A percentile compares a stretch with the other conserved stretches of the same genome.
Evolutionary conservation across 2,329 filamentous ascomycete species (phyloP).

Genomic region (Alternaria sp.): DNA sequence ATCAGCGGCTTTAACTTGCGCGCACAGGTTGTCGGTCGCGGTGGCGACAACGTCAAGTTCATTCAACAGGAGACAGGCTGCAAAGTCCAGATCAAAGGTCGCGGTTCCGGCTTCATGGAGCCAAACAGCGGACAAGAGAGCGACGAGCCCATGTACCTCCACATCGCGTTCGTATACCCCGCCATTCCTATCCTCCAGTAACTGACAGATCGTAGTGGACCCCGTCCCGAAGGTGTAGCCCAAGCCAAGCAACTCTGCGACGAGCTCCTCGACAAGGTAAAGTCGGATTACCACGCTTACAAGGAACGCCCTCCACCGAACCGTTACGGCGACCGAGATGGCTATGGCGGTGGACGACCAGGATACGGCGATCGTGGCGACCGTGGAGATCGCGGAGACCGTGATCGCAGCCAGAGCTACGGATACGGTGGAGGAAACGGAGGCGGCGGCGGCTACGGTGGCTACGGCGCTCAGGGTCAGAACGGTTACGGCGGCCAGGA

Average conservation of each 20-base stretch:
- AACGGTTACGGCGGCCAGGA: slow-evolving; percentile 28
- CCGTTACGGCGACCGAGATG: slow-evolving; percentile 52
- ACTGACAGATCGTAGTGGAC: slow-evolving; percentile 66
- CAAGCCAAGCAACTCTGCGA: slow-evolving; percentile 88
- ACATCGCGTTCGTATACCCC: slow-evolving; percentile 75
- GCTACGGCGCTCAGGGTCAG: slow-evolving; percentile 44
- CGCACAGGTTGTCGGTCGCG: slow-evolving; percentile 93
- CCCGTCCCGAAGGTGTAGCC: slow-evolving; percentile 84
- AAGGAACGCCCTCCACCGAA: slow-evolving; percentile 70
- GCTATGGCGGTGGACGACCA: slow-evolving; percentile 38
- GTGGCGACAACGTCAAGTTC: slow-evolving; percentile 95
- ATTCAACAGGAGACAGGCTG: slow-evolving; percentile 96
- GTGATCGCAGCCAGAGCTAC: slow-evolving; percentile 50
- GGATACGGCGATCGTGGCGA: slow-evolving; percentile 53
- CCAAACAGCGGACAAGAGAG: slow-evolving; percentile 86
- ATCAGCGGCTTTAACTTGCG: slow-evolving; percentile 94
- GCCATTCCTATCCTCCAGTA: slow-evolving; percentile 1
- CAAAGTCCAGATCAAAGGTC: slow-evolving; percentile 97
- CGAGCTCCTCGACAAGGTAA: slow-evolving; percentile 85
- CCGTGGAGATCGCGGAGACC: slow-evolving; percentile 46
- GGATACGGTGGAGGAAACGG: slow-evolving; percentile 48
- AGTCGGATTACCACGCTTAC: slow-evolving; percentile 85
- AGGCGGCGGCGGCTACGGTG: slow-evolving; percentile 48
- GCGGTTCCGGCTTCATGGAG: slow-evolving; percentile 93
- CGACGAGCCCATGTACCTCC: slow-evolving; percentile 95